A percentile compares a stretch with the other conserved stretches of the same genome.
These are phyloP conservation scores for Candida nitratophila DNA, from an alignment of 805 yeast species.

Conservation along the genomic window DNA sequence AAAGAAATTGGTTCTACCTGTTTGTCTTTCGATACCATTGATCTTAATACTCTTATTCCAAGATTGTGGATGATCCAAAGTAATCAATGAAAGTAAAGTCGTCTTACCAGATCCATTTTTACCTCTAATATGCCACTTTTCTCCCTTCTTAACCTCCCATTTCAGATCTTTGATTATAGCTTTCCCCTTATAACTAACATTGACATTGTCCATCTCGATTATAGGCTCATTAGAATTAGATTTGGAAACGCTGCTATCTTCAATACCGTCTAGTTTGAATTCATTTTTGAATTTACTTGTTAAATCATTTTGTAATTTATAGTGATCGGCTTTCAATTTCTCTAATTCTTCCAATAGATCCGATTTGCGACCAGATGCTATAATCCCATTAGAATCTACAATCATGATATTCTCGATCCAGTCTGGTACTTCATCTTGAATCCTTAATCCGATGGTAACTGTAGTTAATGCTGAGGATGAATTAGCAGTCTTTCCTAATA, in stretches of 20 bases:
- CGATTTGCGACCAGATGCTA: slow-evolving; percentile 37
- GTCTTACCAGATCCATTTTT: slow-evolving; percentile 92
- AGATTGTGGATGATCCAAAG: slow-evolving; percentile 95
- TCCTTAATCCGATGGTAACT: slow-evolving; percentile 67
- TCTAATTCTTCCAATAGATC: slow-evolving; percentile 20
- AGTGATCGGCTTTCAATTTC: slow-evolving; percentile 16
- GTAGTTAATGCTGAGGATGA: slow-evolving; percentile 33
- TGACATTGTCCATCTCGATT: slow-evolving; percentile 53
- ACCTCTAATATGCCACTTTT: slow-evolving; percentile 86
- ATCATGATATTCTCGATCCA: slow-evolving; percentile 76
- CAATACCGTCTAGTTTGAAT: slow-evolving; percentile 4
- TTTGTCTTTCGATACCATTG: slow-evolving; percentile 59
- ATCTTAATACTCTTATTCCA: slow-evolving; percentile 70
- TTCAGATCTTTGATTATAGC: slow-evolving; percentile 51
- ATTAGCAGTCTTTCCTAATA: slow-evolving; percentile 26
- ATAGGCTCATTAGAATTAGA: slow-evolving; percentile 8
- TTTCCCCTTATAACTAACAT: slow-evolving; percentile 58
- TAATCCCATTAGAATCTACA: slow-evolving; percentile 49
- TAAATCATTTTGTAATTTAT: slow-evolving; percentile 13
- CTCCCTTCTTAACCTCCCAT: slow-evolving; percentile 66
- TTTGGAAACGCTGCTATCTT: no score
- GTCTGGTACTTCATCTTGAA: slow-evolving; percentile 66
- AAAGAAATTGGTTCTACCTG: slow-evolving; percentile 73
- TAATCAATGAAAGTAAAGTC: slow-evolving; percentile 72
- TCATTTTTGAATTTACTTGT: slow-evolving; percentile 7